Conservation (phyloP, 345 rosid species). For the Hypericum perforatum region DNA sequence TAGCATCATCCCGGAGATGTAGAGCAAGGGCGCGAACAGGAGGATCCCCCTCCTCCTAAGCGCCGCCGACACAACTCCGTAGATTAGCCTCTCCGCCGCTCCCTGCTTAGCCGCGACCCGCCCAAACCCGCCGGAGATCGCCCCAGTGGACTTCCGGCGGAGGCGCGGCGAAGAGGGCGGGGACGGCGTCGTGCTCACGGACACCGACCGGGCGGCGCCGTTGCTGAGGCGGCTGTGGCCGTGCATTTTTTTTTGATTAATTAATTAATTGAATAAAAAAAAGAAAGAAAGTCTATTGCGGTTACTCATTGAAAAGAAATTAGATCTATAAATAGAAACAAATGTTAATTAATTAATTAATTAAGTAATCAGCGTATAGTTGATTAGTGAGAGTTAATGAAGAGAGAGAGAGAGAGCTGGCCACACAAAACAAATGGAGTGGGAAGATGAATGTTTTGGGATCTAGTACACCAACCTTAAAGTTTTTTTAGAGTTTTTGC, state of each 20-base stretch:
- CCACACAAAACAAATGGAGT: no score
- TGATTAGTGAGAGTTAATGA: no score
- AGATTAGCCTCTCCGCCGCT: slow-evolving; percentile 40
- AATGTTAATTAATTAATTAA: no score
- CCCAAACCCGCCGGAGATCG: slow-evolving; percentile 16
- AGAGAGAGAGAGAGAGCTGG: no score
- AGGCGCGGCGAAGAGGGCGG: slow-evolving; percentile 82
- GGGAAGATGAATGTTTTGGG: no score
- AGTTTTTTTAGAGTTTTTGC: no score
- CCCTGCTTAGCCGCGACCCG: slow-evolving; percentile 31
- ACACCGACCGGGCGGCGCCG: slow-evolving; percentile 28
- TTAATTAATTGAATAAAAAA: not conserved
- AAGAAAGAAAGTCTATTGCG: no score
- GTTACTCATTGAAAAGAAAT: no score
- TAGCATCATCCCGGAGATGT: slow-evolving; percentile 85
- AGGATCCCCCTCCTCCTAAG: slow-evolving; percentile 67
- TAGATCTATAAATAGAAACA: no score
- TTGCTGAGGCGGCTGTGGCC: slow-evolving; percentile 82
- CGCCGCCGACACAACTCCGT: slow-evolving; percentile 45
- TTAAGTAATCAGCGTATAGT: no score
- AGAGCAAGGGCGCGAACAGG: slow-evolving; percentile 75
- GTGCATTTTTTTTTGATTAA: slow-evolving; percentile 32
- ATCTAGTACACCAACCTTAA: no score
- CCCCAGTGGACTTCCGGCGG: slow-evolving; percentile 28
- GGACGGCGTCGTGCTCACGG: slow-evolving; percentile 28